These are phyloP conservation scores for Pythium brassicae DNA, from an alignment of 352 stramenopile genomes.

Conservation along the genomic window DNA sequence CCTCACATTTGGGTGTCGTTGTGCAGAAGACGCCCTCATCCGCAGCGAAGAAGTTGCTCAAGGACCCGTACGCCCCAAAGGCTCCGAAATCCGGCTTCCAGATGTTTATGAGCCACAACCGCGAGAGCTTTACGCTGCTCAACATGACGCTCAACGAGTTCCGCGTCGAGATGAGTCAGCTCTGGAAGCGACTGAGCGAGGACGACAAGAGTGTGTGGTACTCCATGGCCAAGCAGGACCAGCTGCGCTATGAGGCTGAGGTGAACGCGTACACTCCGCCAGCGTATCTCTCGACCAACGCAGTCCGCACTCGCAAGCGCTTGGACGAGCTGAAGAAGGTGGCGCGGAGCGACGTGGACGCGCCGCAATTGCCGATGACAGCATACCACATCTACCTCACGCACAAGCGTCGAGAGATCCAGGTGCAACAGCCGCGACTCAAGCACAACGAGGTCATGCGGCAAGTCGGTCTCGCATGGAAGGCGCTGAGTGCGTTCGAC, in stretches of 20 bases:
- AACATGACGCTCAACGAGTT: constrained; percentile 57
- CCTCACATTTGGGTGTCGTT: neutral
- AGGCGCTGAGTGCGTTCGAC: constrained; percentile 26
- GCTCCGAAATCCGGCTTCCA: constrained; percentile 52
- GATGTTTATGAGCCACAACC: constrained; percentile 54
- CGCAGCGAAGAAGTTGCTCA: constrained; percentile 13
- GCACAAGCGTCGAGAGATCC: constrained; percentile 31
- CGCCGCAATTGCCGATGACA: constrained; percentile 32
- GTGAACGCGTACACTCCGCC: constrained; percentile 45
- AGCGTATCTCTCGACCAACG: constrained; percentile 23
- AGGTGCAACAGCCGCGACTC: constrained; percentile 17
- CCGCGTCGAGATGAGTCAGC: constrained; percentile 41
- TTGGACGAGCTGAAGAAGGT: constrained; percentile 35
- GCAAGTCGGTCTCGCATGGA: constrained; percentile 40
- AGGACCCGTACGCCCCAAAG: constrained; percentile 38
- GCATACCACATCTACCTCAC: constrained; percentile 40
- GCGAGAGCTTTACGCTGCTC: constrained; percentile 44
- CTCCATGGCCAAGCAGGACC: constrained; percentile 41
- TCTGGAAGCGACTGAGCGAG: constrained; percentile 42
- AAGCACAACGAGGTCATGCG: constrained; percentile 47
- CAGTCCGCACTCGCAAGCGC: constrained; percentile 18
- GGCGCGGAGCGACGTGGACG: constrained; percentile 23
- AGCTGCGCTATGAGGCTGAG: constrained; percentile 38
- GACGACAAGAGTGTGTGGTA: constrained; percentile 45
- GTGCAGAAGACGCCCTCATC: constrained; percentile 8